A percentile compares a stretch with the other conserved stretches of the same genome.
Evolutionary conservation across 495 filamentous ascomycete genomes (phyloP).

Genomic region (Hypoxylon rickii): DNA sequence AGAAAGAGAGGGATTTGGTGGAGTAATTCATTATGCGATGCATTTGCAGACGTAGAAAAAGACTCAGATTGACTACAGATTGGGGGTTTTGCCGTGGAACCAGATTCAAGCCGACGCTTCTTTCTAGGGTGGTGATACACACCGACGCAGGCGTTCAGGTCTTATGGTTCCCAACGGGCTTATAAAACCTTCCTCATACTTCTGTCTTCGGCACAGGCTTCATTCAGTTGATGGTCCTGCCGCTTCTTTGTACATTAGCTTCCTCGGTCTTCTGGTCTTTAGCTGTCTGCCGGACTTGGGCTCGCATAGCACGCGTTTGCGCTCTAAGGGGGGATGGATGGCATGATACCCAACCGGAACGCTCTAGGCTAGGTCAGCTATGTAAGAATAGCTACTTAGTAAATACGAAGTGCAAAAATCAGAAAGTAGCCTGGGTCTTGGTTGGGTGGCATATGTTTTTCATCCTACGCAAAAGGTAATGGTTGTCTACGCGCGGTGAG

Average conservation of each 20-base stretch:
- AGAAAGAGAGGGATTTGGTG: slow-evolving; percentile 4
- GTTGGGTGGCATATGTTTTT: too few species aligned
- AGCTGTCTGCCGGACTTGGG: slow-evolving; percentile 5
- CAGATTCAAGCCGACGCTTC: slow-evolving; percentile 14
- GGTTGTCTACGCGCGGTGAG: neutral
- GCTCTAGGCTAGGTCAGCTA: slow-evolving; percentile 27
- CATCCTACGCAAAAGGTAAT: too few species aligned
- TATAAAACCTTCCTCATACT: slow-evolving; percentile 14
- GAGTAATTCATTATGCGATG: slow-evolving; percentile 9
- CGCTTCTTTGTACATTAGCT: slow-evolving; percentile 31
- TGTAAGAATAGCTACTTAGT: slow-evolving; percentile 26
- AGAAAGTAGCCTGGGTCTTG: slow-evolving; percentile 1
- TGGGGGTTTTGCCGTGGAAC: slow-evolving; percentile 8
- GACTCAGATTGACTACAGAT: slow-evolving; percentile 35
- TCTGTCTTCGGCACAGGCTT: slow-evolving; percentile 19
- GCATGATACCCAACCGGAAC: slow-evolving; percentile 19
- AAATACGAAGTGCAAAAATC: slow-evolving; percentile 31
- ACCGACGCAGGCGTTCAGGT: too few species aligned
- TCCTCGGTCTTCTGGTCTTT: slow-evolving; percentile 14
- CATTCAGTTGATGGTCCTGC: slow-evolving; percentile 29
- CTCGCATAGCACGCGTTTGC: slow-evolving; percentile 11
- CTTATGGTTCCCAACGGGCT: slow-evolving; percentile 21
- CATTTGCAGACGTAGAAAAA: slow-evolving; percentile 21
- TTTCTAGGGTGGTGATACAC: too few species aligned
- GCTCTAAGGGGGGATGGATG: slow-evolving; percentile 12